Conservation (phyloP, 495 filamentous ascomycete genomes). For the Glarea lozoyensis region DNA sequence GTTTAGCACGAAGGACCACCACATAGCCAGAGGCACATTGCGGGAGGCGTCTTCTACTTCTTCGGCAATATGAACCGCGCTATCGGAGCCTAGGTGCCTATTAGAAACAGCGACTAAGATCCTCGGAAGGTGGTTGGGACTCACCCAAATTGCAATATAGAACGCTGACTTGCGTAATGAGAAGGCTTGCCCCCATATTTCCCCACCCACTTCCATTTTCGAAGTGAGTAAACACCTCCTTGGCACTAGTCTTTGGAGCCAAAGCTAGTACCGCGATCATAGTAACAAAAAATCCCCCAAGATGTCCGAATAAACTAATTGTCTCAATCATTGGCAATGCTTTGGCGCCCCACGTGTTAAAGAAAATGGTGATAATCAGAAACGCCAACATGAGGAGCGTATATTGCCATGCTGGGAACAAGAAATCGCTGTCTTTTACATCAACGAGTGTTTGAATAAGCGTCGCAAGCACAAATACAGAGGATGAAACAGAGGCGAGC, state of each 20-base stretch:
- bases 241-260: slow-evolving; percentile 23
- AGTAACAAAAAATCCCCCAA: slow-evolving; percentile 31
- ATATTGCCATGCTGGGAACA: slow-evolving; percentile 26
- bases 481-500: slow-evolving; percentile 25
- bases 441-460: slow-evolving; percentile 27
- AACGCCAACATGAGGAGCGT: slow-evolving; percentile 31
- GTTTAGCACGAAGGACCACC: slow-evolving; percentile 31
- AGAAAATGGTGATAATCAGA: slow-evolving; percentile 24
- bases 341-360: slow-evolving; percentile 34
- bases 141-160: slow-evolving; percentile 29
- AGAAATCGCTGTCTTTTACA: slow-evolving; percentile 19
- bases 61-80: slow-evolving; percentile 21
- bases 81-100: slow-evolving; percentile 6
- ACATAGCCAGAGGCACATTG: slow-evolving; percentile 34
- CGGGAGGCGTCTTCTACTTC: slow-evolving; percentile 35
- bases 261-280: slow-evolving; percentile 26
- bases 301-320: slow-evolving; percentile 30
- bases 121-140: neutral
- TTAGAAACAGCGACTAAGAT: neutral
- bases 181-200: slow-evolving; percentile 24
- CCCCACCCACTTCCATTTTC: slow-evolving; percentile 28
- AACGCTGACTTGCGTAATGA: slow-evolving; percentile 30
- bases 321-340: slow-evolving; percentile 31
- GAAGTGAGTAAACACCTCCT: slow-evolving; percentile 26
- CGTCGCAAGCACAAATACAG: slow-evolving; percentile 32